A percentile compares a stretch with the other conserved stretches of the same genome.
Conservation (phyloP, 352 stramenopile genomes). For the Phytopythium litorale region DNA sequence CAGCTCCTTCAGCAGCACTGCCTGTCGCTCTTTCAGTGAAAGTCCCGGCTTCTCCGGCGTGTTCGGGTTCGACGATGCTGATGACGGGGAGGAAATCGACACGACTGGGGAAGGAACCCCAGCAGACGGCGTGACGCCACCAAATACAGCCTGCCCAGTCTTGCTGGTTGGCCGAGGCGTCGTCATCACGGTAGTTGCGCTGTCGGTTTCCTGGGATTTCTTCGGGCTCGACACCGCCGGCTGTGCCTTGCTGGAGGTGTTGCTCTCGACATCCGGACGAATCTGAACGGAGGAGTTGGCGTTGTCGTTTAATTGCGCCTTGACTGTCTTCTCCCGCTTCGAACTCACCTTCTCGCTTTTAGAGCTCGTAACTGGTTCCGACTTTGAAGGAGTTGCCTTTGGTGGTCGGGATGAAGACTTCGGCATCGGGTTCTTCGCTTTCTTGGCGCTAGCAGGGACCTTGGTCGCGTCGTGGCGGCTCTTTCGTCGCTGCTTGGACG, state of each 20-base stretch:
- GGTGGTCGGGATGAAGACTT: constrained; percentile 8
- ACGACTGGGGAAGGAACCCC: constrained; percentile 59
- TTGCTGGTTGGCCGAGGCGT: constrained; percentile 23
- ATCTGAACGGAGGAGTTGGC: constrained; percentile 8
- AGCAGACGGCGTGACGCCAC: constrained; percentile 12
- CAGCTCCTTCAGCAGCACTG: constrained; percentile 44
- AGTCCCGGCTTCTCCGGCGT: constrained; percentile 43
- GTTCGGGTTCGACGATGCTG: constrained; percentile 58
- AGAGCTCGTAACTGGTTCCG: not conserved
- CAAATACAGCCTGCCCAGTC: not conserved
- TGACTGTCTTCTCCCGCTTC: constrained; percentile 10
- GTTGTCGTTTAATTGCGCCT: constrained; percentile 11
- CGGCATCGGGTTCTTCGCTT: constrained; percentile 11
- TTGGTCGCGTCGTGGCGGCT: constrained; percentile 5
- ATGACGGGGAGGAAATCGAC: constrained; percentile 64
- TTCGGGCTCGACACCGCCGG: constrained; percentile 1
- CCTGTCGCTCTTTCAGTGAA: constrained; percentile 29
- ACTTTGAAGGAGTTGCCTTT: constrained; percentile 4
- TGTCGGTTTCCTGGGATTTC: not conserved
- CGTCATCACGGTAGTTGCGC: constrained; percentile 14
- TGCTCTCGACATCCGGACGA: not conserved
- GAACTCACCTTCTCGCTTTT: constrained; percentile 14
- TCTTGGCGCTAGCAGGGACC: constrained; percentile 16
- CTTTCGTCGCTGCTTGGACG: constrained; percentile 4
- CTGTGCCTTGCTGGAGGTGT: not conserved